Base-by-base conservation (phyloP, 805 yeast genomes). In the Ogataea trehaloabstinens region DNA sequence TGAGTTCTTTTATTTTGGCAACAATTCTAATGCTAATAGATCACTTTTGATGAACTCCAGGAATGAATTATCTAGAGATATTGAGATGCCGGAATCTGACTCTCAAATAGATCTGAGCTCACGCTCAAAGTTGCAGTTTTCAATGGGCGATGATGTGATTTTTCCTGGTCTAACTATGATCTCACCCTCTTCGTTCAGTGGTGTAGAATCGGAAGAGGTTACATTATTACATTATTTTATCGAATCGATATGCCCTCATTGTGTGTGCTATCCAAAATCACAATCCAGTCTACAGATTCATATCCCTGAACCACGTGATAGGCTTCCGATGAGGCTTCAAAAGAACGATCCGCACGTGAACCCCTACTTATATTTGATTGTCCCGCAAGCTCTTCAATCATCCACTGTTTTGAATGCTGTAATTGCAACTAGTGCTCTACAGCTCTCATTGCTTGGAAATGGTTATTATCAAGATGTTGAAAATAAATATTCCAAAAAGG, bases 301-400 rank as follows among this genome's bases (percentile, higher is more conserved):
- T 8, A 22, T 22, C 12, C 11, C 12, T 10, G 25, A 22, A 22
- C 25, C 25, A 12, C 25, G 25, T 10, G 12, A 12, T 12, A 12
- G 11, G 8, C 12, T 22, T 12, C 25, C 25, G 11, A 22, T 22
- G 25, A 22, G 11, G 12, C 25, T 22, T 22, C 25, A 22, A 12
- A 22, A 22, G 25, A 41, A 12, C 17, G 20, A 52, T 6, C 60
- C 63, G 18, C 58, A 60, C 21, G 31, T 42, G 4, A 67, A 68
- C 30, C 74, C 73, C 2, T 68, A 67, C 42, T 46, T 67, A 12
- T 55, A 64, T 31, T 41, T 66, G 22, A 55, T 68, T 6, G 64
- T 61, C 0, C 74, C 74, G 5, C 46, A 67, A 32, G 65, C 71
- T 1, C 47, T 51, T 22, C 45, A 48, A 11, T 66, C 70, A 1